Evolutionary conservation across 208 protist genomes (phyloP).

Genomic region (Acanthamoeba castellanii): DNA sequence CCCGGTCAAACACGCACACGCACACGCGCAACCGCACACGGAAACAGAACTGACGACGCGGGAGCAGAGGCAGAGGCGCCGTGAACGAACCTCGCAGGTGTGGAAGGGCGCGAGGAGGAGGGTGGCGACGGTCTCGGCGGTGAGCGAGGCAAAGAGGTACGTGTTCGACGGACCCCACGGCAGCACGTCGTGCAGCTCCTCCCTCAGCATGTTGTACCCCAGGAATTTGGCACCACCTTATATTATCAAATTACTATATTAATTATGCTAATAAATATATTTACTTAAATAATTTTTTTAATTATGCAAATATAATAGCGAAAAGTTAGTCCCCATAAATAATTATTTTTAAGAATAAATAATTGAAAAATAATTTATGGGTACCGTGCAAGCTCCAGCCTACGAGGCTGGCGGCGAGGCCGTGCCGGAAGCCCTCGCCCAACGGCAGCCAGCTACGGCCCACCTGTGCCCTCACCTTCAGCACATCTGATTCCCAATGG

Average conservation of each 20-base stretch:
- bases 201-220: neutral
- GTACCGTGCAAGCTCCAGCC: conserved; percentile 27
- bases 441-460: conserved; percentile 10
- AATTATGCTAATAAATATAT: no score
- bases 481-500: neutral
- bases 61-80: no score
- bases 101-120: conserved; percentile 1
- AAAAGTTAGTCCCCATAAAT: no score
- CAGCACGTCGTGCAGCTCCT: neutral
- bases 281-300: no score
- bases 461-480: neutral
- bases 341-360: no score
- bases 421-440: neutral
- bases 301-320: no score
- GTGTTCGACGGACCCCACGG: neutral
- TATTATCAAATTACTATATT: no score
- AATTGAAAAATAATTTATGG: no score
- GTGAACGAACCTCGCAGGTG: neutral
- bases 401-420: neutral
- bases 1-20: neutral
- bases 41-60: no score
- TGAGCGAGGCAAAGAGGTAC: neutral
- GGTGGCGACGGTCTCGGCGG: neutral
- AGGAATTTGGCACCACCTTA: neutral
- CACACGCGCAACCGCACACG: no score